Evolutionary conservation across 768 basidiomycete genomes (phyloP).

Genomic region (Tylopilus sp.): DNA sequence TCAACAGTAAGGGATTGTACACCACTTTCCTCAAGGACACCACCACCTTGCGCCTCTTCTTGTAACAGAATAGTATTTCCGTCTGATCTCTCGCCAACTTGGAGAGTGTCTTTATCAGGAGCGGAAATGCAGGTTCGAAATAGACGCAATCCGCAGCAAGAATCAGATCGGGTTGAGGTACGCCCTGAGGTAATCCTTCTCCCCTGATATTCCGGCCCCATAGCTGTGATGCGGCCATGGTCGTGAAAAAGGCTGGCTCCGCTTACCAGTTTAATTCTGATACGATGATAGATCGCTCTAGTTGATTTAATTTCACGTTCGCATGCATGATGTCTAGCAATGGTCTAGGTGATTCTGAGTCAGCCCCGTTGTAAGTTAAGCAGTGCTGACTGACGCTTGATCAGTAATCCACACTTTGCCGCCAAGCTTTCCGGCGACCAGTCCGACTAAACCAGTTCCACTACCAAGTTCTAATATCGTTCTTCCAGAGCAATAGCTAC

Average conservation of each 20-base stretch:
- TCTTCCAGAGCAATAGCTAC: slow-evolving; percentile 47
- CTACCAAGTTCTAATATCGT: slow-evolving; percentile 81
- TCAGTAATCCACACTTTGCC: slow-evolving; percentile 81
- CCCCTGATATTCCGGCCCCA: slow-evolving; percentile 53
- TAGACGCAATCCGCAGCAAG: slow-evolving; percentile 96
- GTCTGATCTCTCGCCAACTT: slow-evolving; percentile 55
- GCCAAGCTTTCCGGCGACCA: slow-evolving; percentile 71
- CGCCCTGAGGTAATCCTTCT: slow-evolving; percentile 43
- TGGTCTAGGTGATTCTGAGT: slow-evolving; percentile 45
- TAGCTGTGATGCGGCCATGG: not conserved
- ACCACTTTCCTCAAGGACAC: not conserved
- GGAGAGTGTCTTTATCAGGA: slow-evolving; percentile 75
- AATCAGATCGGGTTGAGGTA: slow-evolving; percentile 61
- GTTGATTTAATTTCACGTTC: slow-evolving; percentile 67
- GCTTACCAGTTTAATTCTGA: slow-evolving; percentile 81
- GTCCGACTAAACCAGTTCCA: slow-evolving; percentile 91
- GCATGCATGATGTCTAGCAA: slow-evolving; percentile 74
- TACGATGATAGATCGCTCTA: slow-evolving; percentile 50
- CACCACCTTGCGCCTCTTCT: slow-evolving; percentile 82
- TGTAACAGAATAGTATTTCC: slow-evolving; percentile 88
- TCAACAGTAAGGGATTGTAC: slow-evolving; percentile 1
- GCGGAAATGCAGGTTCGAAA: slow-evolving; percentile 89
- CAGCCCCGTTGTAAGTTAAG: slow-evolving; percentile 5
- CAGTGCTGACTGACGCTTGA: slow-evolving; percentile 65
- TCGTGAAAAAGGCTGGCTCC: slow-evolving; percentile 6